Conservation (phyloP, 1,139 yeast species). For the Yamadazyma atmosphaerica region DNA sequence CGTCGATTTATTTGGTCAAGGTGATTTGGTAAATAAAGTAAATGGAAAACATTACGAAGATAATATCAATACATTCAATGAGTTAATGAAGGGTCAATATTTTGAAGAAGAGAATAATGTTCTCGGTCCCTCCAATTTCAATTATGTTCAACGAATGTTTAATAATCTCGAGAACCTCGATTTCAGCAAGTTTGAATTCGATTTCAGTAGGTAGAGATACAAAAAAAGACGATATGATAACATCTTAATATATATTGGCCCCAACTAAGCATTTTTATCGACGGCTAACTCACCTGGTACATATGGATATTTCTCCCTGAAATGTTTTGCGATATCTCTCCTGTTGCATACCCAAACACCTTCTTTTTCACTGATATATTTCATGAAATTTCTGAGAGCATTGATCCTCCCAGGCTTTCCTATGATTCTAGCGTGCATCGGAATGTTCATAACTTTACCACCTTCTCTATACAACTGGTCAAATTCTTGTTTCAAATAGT, state of each 20-base stretch:
- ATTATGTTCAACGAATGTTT: conserved; percentile 2
- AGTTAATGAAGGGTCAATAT: conserved; percentile 1
- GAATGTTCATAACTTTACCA: conserved; percentile 31
- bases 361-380: conserved; percentile 26
- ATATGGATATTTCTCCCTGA: conserved; percentile 21
- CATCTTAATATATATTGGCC: no score
- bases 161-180: neutral
- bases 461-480: conserved; percentile 36
- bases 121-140: neutral
- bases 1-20: conserved; percentile 10
- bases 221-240: no score
- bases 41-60: conserved; percentile 6
- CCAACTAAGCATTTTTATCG: no score
- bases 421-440: conserved; percentile 30
- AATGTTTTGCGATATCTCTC: conserved; percentile 31
- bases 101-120: neutral
- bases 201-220: neutral
- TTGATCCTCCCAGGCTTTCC: conserved; percentile 36
- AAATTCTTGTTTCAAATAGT: conserved; percentile 27
- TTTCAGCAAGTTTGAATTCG: neutral
- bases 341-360: conserved; percentile 37
- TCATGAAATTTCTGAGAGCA: conserved; percentile 32
- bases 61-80: conserved; percentile 7
- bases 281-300: conserved; percentile 13
- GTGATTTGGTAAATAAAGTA: conserved; percentile 1